Percentiles rank a stretch among this genome's conserved stretches.
Evolutionary conservation across 345 rosid genomes (phyloP).

Genomic region (Corymbia maculata): DNA sequence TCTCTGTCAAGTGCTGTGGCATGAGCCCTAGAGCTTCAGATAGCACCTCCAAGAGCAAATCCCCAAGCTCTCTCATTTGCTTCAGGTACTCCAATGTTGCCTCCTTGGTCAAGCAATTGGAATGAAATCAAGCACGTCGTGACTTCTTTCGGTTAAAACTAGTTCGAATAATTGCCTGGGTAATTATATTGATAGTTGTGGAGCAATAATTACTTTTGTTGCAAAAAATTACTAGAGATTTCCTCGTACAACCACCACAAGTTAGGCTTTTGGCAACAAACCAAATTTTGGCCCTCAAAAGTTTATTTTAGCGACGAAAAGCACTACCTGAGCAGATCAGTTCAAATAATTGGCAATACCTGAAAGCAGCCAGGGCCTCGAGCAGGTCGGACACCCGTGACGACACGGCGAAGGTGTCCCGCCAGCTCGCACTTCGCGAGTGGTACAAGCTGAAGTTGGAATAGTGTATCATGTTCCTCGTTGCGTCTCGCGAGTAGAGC

Average conservation of each 20-base stretch:
- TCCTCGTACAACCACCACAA: neutral
- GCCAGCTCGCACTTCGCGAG: conserved; percentile 12
- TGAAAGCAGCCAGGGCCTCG: conserved; percentile 3
- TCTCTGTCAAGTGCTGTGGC: conserved; percentile 8
- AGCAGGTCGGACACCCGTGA: neutral
- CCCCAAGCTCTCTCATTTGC: neutral
- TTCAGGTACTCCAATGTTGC: neutral
- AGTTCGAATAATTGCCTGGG: neutral
- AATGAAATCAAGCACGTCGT: neutral
- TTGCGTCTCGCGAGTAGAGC: neutral
- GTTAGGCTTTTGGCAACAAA: too few species aligned
- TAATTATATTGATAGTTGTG: too few species aligned
- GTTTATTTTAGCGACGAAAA: too few species aligned
- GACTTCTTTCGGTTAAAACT: neutral
- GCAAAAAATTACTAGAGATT: neutral
- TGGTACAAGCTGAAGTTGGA: conserved; percentile 5
- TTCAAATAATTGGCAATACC: neutral
- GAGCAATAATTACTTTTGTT: neutral
- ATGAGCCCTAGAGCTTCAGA: conserved; percentile 24
- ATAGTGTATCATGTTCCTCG: neutral
- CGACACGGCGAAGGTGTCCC: conserved; percentile 4
- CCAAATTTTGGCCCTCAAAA: neutral
- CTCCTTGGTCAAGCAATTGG: neutral
- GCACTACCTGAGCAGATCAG: neutral
- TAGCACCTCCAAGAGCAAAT: conserved; percentile 10